Conservation (phyloP, 1,284 basidiomycete species). For the Pyrrhoderma lamaoense region DNA sequence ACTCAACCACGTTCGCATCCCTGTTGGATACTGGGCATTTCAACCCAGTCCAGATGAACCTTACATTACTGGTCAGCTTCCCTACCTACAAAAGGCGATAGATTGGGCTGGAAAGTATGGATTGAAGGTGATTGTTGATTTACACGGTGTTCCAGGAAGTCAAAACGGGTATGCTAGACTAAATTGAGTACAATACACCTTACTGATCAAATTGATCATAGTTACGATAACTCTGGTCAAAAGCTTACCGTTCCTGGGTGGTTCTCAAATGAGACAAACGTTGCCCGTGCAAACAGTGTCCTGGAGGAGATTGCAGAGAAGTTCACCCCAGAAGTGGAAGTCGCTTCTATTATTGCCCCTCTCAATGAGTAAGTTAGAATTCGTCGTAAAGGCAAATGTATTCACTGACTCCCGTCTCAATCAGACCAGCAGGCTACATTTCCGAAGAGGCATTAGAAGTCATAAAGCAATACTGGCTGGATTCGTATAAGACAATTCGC, state of each 20-base stretch:
- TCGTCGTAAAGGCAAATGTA: neutral
- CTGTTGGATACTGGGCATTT: slow-evolving; percentile 91
- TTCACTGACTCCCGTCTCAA: neutral
- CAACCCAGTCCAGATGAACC: slow-evolving; percentile 77
- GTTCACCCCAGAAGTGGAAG: slow-evolving; percentile 47
- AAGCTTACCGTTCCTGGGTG: slow-evolving; percentile 56
- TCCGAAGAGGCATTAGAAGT: slow-evolving; percentile 47
- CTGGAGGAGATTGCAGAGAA: slow-evolving; percentile 57
- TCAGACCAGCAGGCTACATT: slow-evolving; percentile 73
- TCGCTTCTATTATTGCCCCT: slow-evolving; percentile 69
- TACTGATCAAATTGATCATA: slow-evolving; percentile 24
- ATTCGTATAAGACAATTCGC: slow-evolving; percentile 69
- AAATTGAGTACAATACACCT: neutral
- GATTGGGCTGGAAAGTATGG: slow-evolving; percentile 71
- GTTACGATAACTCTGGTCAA: slow-evolving; percentile 86
- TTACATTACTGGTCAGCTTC: slow-evolving; percentile 74
- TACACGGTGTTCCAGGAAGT: slow-evolving; percentile 80
- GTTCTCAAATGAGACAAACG: slow-evolving; percentile 60
- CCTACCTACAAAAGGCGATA: slow-evolving; percentile 68
- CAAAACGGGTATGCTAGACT: slow-evolving; percentile 69
- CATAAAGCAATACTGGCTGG: slow-evolving; percentile 65
- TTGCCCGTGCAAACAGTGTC: slow-evolving; percentile 63
- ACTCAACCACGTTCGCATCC: slow-evolving; percentile 80
- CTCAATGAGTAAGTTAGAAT: slow-evolving; percentile 60
- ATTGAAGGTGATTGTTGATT: slow-evolving; percentile 77